These are phyloP conservation scores for Vicia villosa DNA, from an alignment of 306 rosid species.

Conservation along the genomic window DNA sequence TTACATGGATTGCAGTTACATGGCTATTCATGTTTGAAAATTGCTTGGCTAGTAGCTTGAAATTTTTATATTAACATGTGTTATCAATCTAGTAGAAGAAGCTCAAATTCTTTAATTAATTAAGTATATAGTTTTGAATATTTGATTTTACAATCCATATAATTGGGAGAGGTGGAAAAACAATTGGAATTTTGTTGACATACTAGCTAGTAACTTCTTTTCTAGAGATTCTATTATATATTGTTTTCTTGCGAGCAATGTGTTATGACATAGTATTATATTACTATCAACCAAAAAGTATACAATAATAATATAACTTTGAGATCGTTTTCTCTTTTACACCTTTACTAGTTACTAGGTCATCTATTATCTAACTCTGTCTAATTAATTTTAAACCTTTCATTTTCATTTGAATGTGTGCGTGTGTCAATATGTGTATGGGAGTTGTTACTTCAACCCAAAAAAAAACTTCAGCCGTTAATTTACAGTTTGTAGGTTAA, in stretches of 20 bases:
- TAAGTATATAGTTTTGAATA: not conserved
- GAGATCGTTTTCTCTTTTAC: not conserved
- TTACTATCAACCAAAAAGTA: too few species aligned
- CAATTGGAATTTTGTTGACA: not conserved
- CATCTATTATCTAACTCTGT: not conserved
- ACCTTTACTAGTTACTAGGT: not conserved
- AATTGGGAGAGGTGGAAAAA: not conserved
- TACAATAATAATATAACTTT: too few species aligned
- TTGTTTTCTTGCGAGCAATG: not conserved
- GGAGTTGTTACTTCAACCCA: not conserved
- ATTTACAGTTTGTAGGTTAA: not conserved
- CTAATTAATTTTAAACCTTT: not conserved
- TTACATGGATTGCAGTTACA: slow-evolving; percentile 2
- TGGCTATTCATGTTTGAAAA: not conserved
- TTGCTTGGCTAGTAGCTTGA: not conserved
- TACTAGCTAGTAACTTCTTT: not conserved
- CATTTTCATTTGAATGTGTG: not conserved
- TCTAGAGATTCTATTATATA: not conserved
- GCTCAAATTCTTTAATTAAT: not conserved
- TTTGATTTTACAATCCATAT: not conserved
- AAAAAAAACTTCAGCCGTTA: slow-evolving; percentile 3
- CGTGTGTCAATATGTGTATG: not conserved
- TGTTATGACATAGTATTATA: too few species aligned
- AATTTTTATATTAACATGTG: not conserved
- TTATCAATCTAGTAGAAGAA: not conserved